Percentiles rank a stretch among this genome's conserved stretches.
Conservation (phyloP, 176 grass and related monocot genomes). For the Carex pumila region DNA sequence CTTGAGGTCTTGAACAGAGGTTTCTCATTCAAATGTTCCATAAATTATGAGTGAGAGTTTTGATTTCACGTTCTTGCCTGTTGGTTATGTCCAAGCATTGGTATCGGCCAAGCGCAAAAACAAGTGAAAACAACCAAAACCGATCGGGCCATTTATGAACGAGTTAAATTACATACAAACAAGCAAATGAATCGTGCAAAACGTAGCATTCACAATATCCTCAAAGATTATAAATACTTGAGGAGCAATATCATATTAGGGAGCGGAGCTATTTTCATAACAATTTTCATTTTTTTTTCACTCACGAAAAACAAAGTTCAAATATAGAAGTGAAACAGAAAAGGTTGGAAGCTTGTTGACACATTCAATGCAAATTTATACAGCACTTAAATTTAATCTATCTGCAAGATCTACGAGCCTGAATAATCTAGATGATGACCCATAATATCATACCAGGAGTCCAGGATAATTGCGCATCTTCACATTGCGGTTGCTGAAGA, state of each 20-base stretch:
- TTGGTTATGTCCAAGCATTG: not conserved
- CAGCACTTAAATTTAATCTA: slow-evolving; percentile 1
- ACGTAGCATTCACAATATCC: not conserved
- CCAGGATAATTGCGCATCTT: slow-evolving; percentile 2
- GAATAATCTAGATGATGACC: not conserved
- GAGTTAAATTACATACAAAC: not conserved
- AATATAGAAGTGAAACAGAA: no score
- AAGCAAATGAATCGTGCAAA: not conserved
- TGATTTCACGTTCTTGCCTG: not conserved
- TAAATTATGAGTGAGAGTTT: not conserved
- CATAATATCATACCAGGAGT: not conserved
- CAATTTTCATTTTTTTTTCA: no score
- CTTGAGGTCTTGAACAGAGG: not conserved
- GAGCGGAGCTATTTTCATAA: no score
- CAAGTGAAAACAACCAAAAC: not conserved
- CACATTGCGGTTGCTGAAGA: not conserved
- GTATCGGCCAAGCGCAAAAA: not conserved
- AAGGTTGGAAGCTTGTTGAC: not conserved
- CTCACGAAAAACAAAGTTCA: no score
- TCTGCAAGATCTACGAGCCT: not conserved
- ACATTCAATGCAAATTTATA: not conserved
- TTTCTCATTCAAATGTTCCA: not conserved
- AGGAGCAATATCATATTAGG: not conserved
- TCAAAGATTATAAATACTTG: no score
- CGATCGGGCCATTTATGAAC: not conserved